A percentile compares a stretch with the other conserved stretches of the same genome.
phyloP scores from a whole-genome alignment of 192 early-diverging fungal species.

The Lobosporangium transversale region DNA sequence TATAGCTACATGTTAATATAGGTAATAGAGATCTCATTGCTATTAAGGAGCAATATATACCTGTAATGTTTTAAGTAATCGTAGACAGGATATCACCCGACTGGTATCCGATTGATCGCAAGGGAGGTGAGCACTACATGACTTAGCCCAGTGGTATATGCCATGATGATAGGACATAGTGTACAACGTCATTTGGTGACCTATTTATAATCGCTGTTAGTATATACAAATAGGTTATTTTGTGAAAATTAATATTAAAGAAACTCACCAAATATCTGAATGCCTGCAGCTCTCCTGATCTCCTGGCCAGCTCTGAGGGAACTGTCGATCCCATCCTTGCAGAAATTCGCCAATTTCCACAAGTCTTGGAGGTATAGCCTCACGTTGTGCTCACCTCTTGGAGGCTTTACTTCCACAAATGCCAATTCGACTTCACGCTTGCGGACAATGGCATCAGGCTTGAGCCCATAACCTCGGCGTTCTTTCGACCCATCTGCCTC shows the following conservation, averaged over 20 bases:
- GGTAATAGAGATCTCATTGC: too few species aligned
- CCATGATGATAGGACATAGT: constrained; percentile 18
- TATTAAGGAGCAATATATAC: constrained; percentile 1
- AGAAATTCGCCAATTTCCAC: constrained; percentile 13
- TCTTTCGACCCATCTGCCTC: constrained; percentile 13
- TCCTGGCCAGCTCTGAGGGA: background rate
- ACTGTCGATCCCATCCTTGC: constrained; percentile 11
- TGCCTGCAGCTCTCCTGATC: constrained; percentile 2
- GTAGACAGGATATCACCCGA: constrained; percentile 8
- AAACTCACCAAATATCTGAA: constrained; percentile 19
- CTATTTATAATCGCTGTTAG: background rate
- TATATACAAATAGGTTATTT: background rate
- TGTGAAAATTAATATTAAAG: background rate
- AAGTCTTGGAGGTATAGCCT: background rate
- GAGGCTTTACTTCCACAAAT: constrained; percentile 23
- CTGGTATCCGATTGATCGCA: constrained; percentile 18
- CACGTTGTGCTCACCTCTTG: background rate
- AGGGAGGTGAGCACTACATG: constrained; percentile 12
- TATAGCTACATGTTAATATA: background rate
- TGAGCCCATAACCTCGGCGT: constrained; percentile 8
- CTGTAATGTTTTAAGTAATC: constrained; percentile 5
- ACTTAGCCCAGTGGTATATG: constrained; percentile 16
- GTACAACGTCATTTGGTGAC: constrained; percentile 11
- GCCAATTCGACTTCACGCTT: background rate
- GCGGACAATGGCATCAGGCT: constrained; percentile 24